Evolutionary conservation across 2,329 filamentous ascomycete species (phyloP).

Genomic region (Cladosporium oxysporum): DNA sequence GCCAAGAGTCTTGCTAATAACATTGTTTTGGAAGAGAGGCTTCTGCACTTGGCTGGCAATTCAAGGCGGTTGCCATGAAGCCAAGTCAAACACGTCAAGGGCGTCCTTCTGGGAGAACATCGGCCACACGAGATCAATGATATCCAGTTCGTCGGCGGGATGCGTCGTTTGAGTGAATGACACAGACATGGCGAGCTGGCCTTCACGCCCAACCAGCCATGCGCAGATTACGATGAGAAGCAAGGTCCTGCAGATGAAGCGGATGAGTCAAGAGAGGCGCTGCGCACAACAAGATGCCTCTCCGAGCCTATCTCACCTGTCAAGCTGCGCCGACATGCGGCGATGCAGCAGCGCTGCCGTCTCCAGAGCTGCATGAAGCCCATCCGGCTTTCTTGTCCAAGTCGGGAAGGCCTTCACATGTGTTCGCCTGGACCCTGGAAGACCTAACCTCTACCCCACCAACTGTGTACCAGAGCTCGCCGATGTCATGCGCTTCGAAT

Average conservation of each 20-base stretch:
- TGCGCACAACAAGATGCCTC: background rate
- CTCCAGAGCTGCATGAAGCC: background rate
- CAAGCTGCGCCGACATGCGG: background rate
- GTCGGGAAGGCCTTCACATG: conserved; percentile 11
- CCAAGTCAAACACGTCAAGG: background rate
- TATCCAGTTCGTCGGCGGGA: background rate
- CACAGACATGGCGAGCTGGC: background rate
- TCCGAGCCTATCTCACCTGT: background rate
- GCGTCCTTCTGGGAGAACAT: background rate
- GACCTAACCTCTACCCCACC: conserved; percentile 13
- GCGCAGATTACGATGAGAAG: background rate
- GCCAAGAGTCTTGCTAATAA: background rate
- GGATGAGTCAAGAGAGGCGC: background rate
- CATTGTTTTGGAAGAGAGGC: background rate
- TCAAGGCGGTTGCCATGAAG: background rate
- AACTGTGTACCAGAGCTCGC: background rate
- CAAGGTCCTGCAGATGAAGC: background rate
- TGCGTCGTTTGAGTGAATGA: background rate
- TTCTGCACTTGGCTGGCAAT: background rate
- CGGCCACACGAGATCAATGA: background rate
- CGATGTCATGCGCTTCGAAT: conserved; percentile 15
- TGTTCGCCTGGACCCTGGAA: conserved; percentile 4
- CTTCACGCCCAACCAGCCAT: background rate
- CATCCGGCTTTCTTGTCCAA: conserved; percentile 3
- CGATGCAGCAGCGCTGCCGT: background rate